phyloP scores from a whole-genome alignment of 352 stramenopile genomes.

The Pythium brassicae region DNA sequence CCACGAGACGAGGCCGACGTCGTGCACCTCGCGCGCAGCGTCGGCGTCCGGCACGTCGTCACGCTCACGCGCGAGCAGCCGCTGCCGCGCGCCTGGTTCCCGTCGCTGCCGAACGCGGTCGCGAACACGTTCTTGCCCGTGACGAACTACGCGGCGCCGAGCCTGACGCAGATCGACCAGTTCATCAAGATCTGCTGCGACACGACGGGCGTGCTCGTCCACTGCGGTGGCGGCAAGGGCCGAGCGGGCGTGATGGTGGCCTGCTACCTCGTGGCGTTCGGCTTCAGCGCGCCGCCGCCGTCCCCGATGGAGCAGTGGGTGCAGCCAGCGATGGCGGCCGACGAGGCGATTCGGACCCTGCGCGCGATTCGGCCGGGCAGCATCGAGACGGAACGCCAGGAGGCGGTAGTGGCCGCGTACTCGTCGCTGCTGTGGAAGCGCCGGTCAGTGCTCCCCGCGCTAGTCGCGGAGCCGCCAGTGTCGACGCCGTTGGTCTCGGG shows the following conservation, averaged over 20 bases:
- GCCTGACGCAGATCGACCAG: constrained; percentile 49
- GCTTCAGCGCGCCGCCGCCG: constrained; percentile 30
- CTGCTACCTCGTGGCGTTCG: constrained; percentile 61
- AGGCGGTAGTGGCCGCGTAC: constrained; percentile 36
- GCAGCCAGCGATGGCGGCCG: constrained; percentile 39
- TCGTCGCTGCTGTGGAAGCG: constrained; percentile 60
- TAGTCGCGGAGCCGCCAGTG: constrained; percentile 21
- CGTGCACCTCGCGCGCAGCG: constrained; percentile 19
- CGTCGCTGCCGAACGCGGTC: constrained; percentile 13
- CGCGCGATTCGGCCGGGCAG: constrained; percentile 43
- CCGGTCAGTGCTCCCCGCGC: constrained; percentile 23
- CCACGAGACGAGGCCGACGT: constrained; percentile 29
- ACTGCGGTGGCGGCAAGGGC: constrained; percentile 64
- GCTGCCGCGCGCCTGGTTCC: constrained; percentile 26
- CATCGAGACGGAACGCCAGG: constrained; percentile 54
- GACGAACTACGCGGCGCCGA: constrained; percentile 50
- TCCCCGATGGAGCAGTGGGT: constrained; percentile 17
- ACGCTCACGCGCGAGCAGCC: constrained; percentile 37
- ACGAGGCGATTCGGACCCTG: constrained; percentile 36
- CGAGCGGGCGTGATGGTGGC: constrained; percentile 59
- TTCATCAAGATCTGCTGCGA: constrained; percentile 44
- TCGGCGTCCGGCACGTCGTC: constrained; percentile 30
- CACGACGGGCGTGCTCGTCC: constrained; percentile 31
- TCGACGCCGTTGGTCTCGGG: constrained; percentile 34
- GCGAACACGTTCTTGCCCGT: constrained; percentile 45